These are phyloP conservation scores for Panaeolus papilionaceus DNA, from an alignment of 768 basidiomycete species.

Conservation along the genomic window DNA sequence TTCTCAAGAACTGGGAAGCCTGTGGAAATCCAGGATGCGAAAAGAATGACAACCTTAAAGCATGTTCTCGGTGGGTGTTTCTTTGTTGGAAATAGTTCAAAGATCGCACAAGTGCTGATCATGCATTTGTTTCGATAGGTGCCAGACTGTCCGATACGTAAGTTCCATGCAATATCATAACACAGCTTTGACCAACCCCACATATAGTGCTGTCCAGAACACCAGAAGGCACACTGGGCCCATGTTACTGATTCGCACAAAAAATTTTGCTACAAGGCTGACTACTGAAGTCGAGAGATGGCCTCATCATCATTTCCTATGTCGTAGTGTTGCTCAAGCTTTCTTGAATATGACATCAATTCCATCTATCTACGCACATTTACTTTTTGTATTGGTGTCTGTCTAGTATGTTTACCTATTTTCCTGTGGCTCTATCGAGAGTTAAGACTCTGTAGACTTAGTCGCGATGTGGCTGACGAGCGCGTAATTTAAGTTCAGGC, in stretches of 20 bases:
- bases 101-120: background rate
- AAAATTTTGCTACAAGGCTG: conserved; percentile 26
- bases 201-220: conserved; percentile 32
- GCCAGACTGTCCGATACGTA: conserved; percentile 31
- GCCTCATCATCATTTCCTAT: too few relatives aligned
- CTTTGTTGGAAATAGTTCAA: background rate
- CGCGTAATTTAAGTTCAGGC: background rate
- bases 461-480: too few relatives aligned
- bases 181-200: background rate
- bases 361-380: background rate
- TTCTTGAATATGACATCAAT: too few relatives aligned
- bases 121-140: conserved; percentile 15
- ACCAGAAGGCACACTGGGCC: conserved; percentile 34
- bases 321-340: too few relatives aligned
- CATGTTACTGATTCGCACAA: conserved; percentile 26
- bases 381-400: too few relatives aligned
- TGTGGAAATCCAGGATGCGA: conserved; percentile 26
- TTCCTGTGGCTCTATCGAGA: too few relatives aligned
- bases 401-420: too few relatives aligned
- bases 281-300: conserved; percentile 18
- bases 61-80: conserved; percentile 24
- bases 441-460: too few relatives aligned
- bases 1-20: conserved; percentile 28
- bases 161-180: conserved; percentile 6
- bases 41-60: conserved; percentile 26